Conservation (phyloP, 2,329 filamentous ascomycete species). For the Coniochaeta sp. region DNA sequence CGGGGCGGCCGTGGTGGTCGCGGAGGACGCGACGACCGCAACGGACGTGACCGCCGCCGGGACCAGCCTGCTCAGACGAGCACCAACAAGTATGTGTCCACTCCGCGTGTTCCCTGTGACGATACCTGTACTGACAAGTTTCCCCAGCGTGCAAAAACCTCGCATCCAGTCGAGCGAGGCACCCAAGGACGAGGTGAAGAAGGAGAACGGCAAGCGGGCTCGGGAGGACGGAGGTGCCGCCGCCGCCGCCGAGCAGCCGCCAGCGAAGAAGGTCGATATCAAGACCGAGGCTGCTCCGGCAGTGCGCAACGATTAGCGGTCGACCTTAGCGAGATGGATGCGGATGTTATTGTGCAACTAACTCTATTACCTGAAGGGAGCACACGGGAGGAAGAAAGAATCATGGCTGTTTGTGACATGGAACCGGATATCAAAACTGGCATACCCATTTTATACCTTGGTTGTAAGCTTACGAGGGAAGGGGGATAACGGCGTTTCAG, state of each 20-base stretch:
- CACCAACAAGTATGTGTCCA: conserved; percentile 8
- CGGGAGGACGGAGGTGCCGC: conserved; percentile 41
- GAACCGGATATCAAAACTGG: background rate
- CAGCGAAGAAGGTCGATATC: conserved; percentile 56
- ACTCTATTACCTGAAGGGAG: background rate
- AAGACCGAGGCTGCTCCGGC: conserved; percentile 26
- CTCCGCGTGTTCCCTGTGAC: conserved; percentile 3
- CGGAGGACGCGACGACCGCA: conserved; percentile 28
- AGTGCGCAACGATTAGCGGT: conserved; percentile 8
- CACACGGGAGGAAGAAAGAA: background rate
- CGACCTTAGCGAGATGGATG: background rate
- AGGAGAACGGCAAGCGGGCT: conserved; percentile 31
- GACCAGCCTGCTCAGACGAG: conserved; percentile 14
- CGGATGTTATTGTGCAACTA: background rate
- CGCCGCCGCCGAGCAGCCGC: conserved; percentile 24
- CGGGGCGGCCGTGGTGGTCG: conserved; percentile 25
- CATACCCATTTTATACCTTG: conserved; percentile 1
- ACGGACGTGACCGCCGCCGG: conserved; percentile 21
- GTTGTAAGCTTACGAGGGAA: background rate
- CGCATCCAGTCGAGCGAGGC: conserved; percentile 36
- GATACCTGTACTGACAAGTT: conserved; percentile 16
- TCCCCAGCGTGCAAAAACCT: conserved; percentile 26
- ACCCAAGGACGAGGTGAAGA: conserved; percentile 19
- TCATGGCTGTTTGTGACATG: background rate
- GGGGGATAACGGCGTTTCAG: background rate